These are phyloP conservation scores for Hanseniaspora jakobsenii DNA, from an alignment of 805 yeast genomes.

Conservation along the genomic window DNA sequence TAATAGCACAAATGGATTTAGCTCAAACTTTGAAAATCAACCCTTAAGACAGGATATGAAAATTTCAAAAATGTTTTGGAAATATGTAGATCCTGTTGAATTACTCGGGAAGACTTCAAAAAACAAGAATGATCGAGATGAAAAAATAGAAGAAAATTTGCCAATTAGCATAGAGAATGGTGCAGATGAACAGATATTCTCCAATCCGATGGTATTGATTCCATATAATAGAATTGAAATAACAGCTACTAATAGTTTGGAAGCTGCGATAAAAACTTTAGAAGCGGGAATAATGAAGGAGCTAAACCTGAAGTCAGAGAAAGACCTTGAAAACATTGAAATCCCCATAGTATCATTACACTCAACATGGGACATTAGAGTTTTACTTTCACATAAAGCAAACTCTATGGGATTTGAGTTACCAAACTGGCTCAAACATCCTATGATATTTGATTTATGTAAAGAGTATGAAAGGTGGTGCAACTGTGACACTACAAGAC, in stretches of 20 bases:
- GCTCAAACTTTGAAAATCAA: slow-evolving; percentile 5
- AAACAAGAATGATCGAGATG: background rate
- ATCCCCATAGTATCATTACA: slow-evolving; percentile 51
- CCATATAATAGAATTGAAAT: slow-evolving; percentile 16
- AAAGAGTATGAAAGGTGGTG: slow-evolving; percentile 68
- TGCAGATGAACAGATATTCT: slow-evolving; percentile 6
- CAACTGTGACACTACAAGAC: slow-evolving; percentile 38
- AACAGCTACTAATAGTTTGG: slow-evolving; percentile 34
- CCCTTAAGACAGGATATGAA: slow-evolving; percentile 17
- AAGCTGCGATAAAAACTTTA: slow-evolving; percentile 48
- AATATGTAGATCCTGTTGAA: slow-evolving; percentile 11
- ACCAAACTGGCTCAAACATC: slow-evolving; percentile 64
- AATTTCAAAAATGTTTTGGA: slow-evolving; percentile 15
- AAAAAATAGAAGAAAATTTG: background rate
- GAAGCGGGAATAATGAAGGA: slow-evolving; percentile 33
- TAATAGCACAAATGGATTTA: background rate
- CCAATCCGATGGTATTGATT: slow-evolving; percentile 12
- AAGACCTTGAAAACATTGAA: slow-evolving; percentile 28
- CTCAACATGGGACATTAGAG: slow-evolving; percentile 57
- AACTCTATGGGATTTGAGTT: slow-evolving; percentile 59
- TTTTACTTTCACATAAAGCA: slow-evolving; percentile 70
- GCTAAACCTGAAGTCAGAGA: background rate
- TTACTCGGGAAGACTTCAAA: slow-evolving; percentile 1
- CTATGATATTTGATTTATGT: slow-evolving; percentile 63
- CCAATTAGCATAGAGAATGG: background rate